Evolutionary conservation across 306 rosid species (phyloP).

Genomic region (Macrotyloma uniflorum): DNA sequence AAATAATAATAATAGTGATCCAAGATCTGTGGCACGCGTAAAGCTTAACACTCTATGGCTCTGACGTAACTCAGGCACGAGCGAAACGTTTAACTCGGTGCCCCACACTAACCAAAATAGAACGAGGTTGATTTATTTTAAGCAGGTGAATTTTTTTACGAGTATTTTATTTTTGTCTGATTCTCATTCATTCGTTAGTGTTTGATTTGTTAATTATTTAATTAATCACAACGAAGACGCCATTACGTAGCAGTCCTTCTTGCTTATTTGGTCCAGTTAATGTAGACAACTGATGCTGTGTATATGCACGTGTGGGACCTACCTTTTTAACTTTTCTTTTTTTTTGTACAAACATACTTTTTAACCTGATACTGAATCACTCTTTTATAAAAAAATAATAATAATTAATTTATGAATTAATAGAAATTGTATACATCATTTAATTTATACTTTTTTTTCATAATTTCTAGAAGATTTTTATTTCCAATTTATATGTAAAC

Average conservation of each 20-base stretch:
- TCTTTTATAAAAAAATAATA: too few species aligned
- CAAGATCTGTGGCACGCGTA: background rate
- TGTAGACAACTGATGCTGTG: background rate
- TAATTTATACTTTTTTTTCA: too few species aligned
- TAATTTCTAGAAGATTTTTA: too few species aligned
- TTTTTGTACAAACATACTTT: background rate
- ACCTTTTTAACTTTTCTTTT: background rate
- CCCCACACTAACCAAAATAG: background rate
- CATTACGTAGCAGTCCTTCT: background rate
- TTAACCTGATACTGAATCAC: background rate
- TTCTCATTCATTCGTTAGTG: background rate
- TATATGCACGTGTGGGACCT: background rate
- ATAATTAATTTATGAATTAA: too few species aligned
- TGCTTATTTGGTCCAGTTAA: too few species aligned
- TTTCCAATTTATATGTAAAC: too few species aligned
- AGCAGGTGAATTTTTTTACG: background rate
- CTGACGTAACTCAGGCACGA: background rate
- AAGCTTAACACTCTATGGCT: background rate
- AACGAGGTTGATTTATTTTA: background rate
- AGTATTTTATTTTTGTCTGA: background rate
- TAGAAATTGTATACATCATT: too few species aligned
- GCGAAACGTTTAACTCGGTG: background rate
- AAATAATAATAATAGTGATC: background rate
- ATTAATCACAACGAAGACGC: background rate
- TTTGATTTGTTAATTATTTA: background rate